Evolutionary conservation across 768 basidiomycete species (phyloP).

Genomic region (Lyophyllum atratum): DNA sequence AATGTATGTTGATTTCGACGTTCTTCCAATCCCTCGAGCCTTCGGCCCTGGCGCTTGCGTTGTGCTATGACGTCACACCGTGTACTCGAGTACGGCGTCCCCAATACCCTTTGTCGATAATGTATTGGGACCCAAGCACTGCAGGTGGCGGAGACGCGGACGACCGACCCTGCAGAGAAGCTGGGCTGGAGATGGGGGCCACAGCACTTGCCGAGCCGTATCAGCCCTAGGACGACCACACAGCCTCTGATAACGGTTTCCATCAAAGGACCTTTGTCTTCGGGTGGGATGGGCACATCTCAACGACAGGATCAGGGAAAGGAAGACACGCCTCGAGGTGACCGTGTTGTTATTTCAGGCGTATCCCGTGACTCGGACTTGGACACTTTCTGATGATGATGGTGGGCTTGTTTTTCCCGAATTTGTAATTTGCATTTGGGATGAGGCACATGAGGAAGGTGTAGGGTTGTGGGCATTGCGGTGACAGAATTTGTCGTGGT

Average conservation of each 20-base stretch:
- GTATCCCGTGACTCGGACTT: slow-evolving; percentile 7
- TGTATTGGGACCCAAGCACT: neutral
- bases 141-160: neutral
- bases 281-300: neutral
- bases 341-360: slow-evolving; percentile 7
- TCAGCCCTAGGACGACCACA: neutral
- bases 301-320: neutral
- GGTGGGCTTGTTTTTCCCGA: slow-evolving; percentile 2
- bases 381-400: slow-evolving; percentile 3
- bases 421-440: neutral
- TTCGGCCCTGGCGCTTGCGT: neutral
- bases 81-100: too few relatives aligned
- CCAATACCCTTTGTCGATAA: neutral
- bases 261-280: slow-evolving; percentile 1
- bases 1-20: neutral
- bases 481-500: neutral
- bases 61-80: neutral
- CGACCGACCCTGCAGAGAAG: neutral
- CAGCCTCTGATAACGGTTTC: slow-evolving; percentile 9
- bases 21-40: neutral
- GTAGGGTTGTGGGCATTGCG: slow-evolving; percentile 15
- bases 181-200: neutral
- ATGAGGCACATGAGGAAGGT: slow-evolving; percentile 3
- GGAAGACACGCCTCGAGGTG: slow-evolving; percentile 9
- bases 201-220: neutral